Conservation (phyloP, 192 early-diverging fungal genomes). For the Lunasporangiospora selenospora region DNA sequence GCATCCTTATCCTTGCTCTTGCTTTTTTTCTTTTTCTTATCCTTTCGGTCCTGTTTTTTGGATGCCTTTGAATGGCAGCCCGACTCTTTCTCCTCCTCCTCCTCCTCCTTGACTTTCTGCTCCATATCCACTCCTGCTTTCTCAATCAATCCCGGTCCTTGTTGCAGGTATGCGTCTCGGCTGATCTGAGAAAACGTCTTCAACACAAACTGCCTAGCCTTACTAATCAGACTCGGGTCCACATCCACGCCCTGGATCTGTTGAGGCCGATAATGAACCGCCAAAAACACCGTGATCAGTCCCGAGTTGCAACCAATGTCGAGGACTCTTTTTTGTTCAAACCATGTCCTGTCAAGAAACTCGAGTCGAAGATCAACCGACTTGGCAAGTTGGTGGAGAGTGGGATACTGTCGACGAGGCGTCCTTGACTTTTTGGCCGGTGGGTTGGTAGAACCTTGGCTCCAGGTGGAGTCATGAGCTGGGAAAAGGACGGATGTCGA, state of each 20-base stretch:
- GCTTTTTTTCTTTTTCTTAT: too few relatives aligned
- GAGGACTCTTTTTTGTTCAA: constrained; percentile 64
- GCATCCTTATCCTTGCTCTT: too few relatives aligned
- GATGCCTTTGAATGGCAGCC: too few relatives aligned
- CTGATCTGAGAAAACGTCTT: constrained; percentile 51
- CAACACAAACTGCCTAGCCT: constrained; percentile 56
- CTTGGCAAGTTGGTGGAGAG: constrained; percentile 30
- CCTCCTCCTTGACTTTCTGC: neutral
- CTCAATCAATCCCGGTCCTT: constrained; percentile 4
- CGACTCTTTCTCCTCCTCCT: too few relatives aligned
- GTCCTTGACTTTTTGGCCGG: too few relatives aligned
- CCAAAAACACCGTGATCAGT: constrained; percentile 61
- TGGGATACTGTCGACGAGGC: too few relatives aligned
- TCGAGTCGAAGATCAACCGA: constrained; percentile 64
- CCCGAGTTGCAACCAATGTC: constrained; percentile 87
- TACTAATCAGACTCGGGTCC: constrained; percentile 66
- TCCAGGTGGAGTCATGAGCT: too few relatives aligned
- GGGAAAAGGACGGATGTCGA: too few relatives aligned
- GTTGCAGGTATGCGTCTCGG: constrained; percentile 14
- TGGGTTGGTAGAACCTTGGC: too few relatives aligned
- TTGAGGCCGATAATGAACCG: constrained; percentile 55
- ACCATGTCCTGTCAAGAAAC: constrained; percentile 54
- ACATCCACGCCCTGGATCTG: constrained; percentile 78
- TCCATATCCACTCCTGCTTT: neutral
- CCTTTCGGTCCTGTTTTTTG: too few relatives aligned